These are phyloP conservation scores for Yarrowia galli DNA, from an alignment of 1,139 yeast genomes.

Conservation along the genomic window DNA sequence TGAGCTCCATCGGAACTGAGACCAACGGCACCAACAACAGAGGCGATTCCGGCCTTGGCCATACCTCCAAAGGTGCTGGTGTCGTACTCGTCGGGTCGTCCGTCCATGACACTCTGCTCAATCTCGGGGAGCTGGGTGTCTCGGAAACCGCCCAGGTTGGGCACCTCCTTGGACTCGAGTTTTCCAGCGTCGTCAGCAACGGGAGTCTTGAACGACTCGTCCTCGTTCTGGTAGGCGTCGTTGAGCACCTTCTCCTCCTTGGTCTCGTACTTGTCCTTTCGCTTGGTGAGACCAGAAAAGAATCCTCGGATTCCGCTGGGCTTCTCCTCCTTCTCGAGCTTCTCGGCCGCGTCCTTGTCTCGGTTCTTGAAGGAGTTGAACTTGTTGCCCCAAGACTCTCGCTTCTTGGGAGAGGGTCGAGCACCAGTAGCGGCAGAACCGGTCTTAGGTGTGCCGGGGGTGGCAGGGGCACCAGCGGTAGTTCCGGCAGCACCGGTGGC, in stretches of 20 bases:
- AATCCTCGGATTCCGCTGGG: constrained; percentile 19
- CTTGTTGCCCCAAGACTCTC: constrained; percentile 29
- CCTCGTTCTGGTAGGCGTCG: constrained; percentile 9
- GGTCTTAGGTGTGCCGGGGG: not conserved
- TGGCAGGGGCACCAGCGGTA: not conserved
- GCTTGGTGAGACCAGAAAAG: constrained; percentile 17
- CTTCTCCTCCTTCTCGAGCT: constrained; percentile 12
- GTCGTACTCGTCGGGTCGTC: constrained; percentile 19
- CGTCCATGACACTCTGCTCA: constrained; percentile 8
- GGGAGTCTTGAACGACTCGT: not conserved
- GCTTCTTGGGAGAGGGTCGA: constrained; percentile 6
- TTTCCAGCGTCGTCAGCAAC: not conserved
- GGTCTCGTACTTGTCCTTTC: not conserved
- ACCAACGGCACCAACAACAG: constrained; percentile 5
- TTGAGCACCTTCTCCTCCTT: not conserved
- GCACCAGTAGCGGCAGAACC: too few relatives aligned
- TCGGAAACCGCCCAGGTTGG: constrained; percentile 16
- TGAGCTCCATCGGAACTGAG: not conserved
- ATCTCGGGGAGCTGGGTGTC: constrained; percentile 7
- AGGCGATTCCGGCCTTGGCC: constrained; percentile 19
- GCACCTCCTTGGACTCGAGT: constrained; percentile 11
- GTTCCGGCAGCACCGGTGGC: not conserved
- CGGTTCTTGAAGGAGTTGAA: constrained; percentile 24
- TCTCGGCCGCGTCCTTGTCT: not conserved
- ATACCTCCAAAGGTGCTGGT: not conserved